Base-by-base conservation (phyloP, 805 yeast species). In the Zygosaccharomyces rouxii region DNA sequence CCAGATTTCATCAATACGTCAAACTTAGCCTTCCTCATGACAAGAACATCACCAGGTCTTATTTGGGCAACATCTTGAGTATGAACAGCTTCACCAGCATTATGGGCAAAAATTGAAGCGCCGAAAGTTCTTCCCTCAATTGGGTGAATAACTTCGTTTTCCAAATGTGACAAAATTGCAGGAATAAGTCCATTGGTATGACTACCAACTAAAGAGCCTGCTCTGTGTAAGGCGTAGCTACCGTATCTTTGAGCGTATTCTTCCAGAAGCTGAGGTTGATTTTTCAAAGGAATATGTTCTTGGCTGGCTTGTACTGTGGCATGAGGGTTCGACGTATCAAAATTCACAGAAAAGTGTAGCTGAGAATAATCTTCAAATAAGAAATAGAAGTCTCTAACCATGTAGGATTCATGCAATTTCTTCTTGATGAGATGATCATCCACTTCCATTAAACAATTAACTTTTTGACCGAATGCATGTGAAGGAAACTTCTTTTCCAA, bases 1-100 rank as follows among this genome's bases (percentile, higher is more conserved):
- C 57, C 59, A 33, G 81, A 60, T 29, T 78, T 74, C 45, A 76
- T 75, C 56, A 83, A 87, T 5, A 82, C 78, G 53, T 78, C 80
- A 68, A 92, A 90, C 51, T 77, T 77, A 5, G 89, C 96, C 48
- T 81, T 81, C 58, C 83, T 78, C 53, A 89, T 77, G 44, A 89
- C 86, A 37, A 89, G 67, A 7, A 92, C 74, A 65, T 94, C 98
- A 51, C 99, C 99, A 0, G 95, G 83, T 42, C 78, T 74, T 47
- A 89, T 77, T 35, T 81, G 85, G 47, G 80, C 89, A 26, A 69
- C 58, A 55, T 77, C 81, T 13, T 74, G 68, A 26, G 35, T 5
- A 5, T 80, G 76, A 5, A 73, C 71, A 39, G 80, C 75, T 58
- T 74, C 75, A 50, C 72, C 75, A 14, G 66, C 57, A 83, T 89